Conservation (phyloP, 768 basidiomycete species). For the Trametes maxima region DNA sequence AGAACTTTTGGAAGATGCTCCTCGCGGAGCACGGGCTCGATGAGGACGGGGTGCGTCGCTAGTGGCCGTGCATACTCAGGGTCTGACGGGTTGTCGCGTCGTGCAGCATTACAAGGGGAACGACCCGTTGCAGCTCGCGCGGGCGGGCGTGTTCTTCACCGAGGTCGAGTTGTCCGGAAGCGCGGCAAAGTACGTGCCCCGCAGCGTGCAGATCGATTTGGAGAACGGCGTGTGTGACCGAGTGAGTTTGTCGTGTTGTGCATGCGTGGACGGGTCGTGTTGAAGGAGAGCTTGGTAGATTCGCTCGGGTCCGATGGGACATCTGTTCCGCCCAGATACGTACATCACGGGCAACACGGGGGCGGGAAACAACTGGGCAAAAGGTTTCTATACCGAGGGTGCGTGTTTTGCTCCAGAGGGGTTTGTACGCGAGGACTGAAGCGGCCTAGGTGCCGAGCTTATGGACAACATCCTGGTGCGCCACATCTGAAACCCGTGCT, state of each 20-base stretch:
- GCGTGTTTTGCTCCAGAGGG: conserved; percentile 16
- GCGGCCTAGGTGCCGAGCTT: conserved; percentile 76
- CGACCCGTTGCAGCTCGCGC: conserved; percentile 72
- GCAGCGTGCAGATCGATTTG: conserved; percentile 88
- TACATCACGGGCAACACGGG: conserved; percentile 64
- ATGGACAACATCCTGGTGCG: conserved; percentile 77
- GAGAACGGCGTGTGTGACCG: conserved; percentile 85
- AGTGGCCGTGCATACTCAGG: background rate
- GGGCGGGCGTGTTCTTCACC: conserved; percentile 82
- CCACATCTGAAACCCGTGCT: background rate
- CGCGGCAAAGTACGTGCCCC: conserved; percentile 79
- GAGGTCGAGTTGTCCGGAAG: conserved; percentile 55
- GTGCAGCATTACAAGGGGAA: conserved; percentile 67
- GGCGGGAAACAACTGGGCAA: conserved; percentile 95
- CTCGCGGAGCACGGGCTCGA: conserved; percentile 86
- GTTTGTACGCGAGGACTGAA: background rate
- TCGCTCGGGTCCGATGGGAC: conserved; percentile 67
- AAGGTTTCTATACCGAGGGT: conserved; percentile 95
- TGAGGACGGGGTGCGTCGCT: conserved; percentile 55
- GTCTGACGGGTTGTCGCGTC: background rate
- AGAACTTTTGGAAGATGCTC: conserved; percentile 88
- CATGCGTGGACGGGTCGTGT: background rate
- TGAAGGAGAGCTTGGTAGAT: conserved; percentile 43
- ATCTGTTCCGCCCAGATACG: conserved; percentile 86
- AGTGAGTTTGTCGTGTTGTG: conserved; percentile 43